phyloP scores from a whole-genome alignment of 768 basidiomycete species.

The Crepidotus variabilis region DNA sequence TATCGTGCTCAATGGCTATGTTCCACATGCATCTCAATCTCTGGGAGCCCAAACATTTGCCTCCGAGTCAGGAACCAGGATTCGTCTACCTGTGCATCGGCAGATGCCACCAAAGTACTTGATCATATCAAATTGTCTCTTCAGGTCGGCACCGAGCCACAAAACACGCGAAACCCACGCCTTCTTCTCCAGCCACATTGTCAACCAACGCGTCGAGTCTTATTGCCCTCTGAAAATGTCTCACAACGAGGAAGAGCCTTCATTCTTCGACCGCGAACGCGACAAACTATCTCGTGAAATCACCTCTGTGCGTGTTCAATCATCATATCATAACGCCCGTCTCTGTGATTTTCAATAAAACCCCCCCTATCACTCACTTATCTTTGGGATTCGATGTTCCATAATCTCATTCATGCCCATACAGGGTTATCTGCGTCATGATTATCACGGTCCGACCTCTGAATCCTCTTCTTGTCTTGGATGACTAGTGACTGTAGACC shows the following conservation, averaged over 20 bases:
- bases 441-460: too few relatives aligned
- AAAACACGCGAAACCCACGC: neutral
- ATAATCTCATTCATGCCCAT: too few relatives aligned
- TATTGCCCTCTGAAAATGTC: constrained; percentile 20
- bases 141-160: neutral
- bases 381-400: too few relatives aligned
- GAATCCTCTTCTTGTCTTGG: too few relatives aligned
- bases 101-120: too few relatives aligned
- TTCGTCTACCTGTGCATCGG: too few relatives aligned
- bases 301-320: constrained; percentile 48
- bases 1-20: neutral
- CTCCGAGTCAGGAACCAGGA: too few relatives aligned
- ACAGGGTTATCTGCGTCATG: too few relatives aligned
- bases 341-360: neutral
- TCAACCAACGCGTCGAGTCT: neutral
- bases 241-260: constrained; percentile 40
- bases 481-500: too few relatives aligned
- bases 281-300: constrained; percentile 74
- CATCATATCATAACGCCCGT: neutral
- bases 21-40: neutral
- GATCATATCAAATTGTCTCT: too few relatives aligned
- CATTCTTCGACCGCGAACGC: constrained; percentile 80
- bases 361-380: neutral
- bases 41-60: too few relatives aligned
- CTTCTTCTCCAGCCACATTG: neutral